These are phyloP conservation scores for Taphrina populina DNA, from an alignment of 1,139 yeast species.

Conservation along the genomic window DNA sequence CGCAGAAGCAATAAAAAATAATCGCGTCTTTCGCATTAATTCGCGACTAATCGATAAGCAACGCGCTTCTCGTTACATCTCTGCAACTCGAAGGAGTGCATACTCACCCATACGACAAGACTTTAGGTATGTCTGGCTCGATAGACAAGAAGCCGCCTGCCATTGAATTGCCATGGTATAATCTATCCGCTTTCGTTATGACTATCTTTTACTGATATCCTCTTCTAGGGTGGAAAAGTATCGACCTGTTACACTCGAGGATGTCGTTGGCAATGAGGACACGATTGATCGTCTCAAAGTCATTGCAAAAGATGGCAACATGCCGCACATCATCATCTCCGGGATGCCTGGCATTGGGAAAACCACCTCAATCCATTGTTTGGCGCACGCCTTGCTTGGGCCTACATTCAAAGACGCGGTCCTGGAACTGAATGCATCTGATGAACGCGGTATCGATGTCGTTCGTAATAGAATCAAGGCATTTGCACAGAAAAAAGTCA, in stretches of 20 bases:
- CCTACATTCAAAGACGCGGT: constrained; percentile 76
- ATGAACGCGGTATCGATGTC: constrained; percentile 87
- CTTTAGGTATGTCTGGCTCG: constrained; percentile 31
- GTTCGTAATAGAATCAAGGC: constrained; percentile 90
- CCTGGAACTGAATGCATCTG: constrained; percentile 89
- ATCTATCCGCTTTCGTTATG: not conserved
- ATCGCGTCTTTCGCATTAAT: no score
- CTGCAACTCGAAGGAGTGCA: no score
- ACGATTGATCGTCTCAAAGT: constrained; percentile 79
- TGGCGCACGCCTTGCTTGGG: constrained; percentile 81
- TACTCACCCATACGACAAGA: no score
- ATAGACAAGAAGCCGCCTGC: constrained; percentile 18
- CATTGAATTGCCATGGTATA: constrained; percentile 34
- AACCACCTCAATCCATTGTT: constrained; percentile 88
- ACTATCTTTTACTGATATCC: not conserved
- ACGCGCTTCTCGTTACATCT: no score
- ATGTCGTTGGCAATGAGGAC: constrained; percentile 90
- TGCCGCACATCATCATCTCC: constrained; percentile 89
- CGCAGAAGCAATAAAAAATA: no score
- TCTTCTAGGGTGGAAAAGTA: constrained; percentile 82
- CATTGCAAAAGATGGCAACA: constrained; percentile 88
- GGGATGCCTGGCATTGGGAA: constrained; percentile 95
- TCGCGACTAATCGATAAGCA: no score
- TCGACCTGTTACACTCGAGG: constrained; percentile 73
- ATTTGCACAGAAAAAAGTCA: constrained; percentile 90